A percentile compares a stretch with the other conserved stretches of the same genome.
phyloP scores from a whole-genome alignment of 768 basidiomycete species.

The Mycena leptocephala region DNA sequence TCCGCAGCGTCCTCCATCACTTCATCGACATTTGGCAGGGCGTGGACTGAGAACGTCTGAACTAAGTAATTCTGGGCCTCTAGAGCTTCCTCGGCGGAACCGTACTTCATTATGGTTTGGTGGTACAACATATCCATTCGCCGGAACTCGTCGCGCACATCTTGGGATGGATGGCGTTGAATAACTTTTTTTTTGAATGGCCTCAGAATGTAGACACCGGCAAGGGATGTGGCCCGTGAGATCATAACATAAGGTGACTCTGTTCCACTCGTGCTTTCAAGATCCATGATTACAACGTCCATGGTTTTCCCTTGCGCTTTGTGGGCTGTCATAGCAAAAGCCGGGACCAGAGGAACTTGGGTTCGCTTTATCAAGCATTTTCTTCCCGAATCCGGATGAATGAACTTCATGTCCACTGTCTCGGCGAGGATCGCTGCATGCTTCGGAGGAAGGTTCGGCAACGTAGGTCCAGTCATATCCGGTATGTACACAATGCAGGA shows the following conservation, averaged over 20 bases:
- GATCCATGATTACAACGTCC: background rate
- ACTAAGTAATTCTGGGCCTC: background rate
- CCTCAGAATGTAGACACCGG: background rate
- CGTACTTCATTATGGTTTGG: background rate
- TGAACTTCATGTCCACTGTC: background rate
- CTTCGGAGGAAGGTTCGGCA: constrained; percentile 7
- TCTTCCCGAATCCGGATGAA: background rate
- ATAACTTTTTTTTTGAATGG: background rate
- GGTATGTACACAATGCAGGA: constrained; percentile 15
- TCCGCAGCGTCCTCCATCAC: background rate
- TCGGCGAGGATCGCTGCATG: constrained; percentile 1
- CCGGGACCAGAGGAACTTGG: background rate
- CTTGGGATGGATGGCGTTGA: background rate
- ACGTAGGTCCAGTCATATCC: background rate
- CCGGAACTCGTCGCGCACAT: background rate
- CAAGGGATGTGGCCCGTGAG: background rate
- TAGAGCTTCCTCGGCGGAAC: background rate
- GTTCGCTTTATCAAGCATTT: constrained; percentile 3
- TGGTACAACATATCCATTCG: background rate
- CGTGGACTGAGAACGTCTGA: background rate
- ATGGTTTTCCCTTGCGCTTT: constrained; percentile 3
- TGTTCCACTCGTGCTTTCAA: too few relatives aligned
- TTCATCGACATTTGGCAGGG: background rate
- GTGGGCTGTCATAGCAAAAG: constrained; percentile 5
- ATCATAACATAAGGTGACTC: background rate